phyloP scores from a whole-genome alignment of 2,329 filamentous ascomycete species.

The Xylariaceae sp. region DNA sequence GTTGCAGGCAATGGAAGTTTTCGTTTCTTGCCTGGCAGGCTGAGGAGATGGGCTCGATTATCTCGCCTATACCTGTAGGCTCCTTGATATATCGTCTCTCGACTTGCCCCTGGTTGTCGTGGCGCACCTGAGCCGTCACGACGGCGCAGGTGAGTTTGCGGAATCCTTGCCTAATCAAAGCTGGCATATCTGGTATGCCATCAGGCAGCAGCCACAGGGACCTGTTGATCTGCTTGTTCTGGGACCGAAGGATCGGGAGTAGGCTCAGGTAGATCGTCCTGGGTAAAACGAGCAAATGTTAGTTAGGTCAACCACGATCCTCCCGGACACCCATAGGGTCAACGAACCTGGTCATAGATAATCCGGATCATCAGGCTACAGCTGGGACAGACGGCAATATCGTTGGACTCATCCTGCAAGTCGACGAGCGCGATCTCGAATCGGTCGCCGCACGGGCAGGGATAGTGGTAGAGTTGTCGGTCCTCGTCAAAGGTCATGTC shows the following conservation, averaged over 20 bases:
- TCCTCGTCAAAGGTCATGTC: slow-evolving; percentile 87
- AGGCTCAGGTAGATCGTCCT: slow-evolving; percentile 24
- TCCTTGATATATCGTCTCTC: no score
- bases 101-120: no score
- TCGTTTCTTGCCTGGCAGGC: no score
- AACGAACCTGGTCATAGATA: slow-evolving; percentile 72
- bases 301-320: background rate
- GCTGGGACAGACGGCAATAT: slow-evolving; percentile 95
- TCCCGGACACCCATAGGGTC: no score
- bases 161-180: no score
- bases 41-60: no score
- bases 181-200: no score
- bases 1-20: no score
- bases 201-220: slow-evolving; percentile 21
- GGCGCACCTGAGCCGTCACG: no score
- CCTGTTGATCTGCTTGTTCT: slow-evolving; percentile 18
- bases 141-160: no score
- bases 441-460: slow-evolving; percentile 92
- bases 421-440: slow-evolving; percentile 87
- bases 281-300: slow-evolving; percentile 1
- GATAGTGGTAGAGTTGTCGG: slow-evolving; percentile 87
- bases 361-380: slow-evolving; percentile 96
- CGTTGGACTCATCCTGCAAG: slow-evolving; percentile 71
- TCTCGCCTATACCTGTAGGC: no score
- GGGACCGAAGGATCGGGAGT: slow-evolving; percentile 19